Evolutionary conservation across 192 early-diverging fungal genomes (phyloP), one percentile per base, ranked within the genome.

Genomic region (Podila epicladia): DNA sequence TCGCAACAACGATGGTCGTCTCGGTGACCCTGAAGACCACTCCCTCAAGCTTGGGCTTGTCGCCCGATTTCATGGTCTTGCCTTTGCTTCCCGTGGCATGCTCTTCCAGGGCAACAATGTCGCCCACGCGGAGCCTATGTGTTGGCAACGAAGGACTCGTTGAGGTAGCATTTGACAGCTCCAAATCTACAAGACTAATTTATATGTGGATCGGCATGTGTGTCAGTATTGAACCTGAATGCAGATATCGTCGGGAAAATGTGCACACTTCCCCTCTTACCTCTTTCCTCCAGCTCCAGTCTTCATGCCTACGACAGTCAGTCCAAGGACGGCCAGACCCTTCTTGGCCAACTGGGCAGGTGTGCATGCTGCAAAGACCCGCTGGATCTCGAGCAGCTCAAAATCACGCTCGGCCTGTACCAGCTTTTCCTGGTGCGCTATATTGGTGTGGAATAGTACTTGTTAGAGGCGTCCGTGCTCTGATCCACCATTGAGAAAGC

Each of bases 241-340:
- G 41, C 11, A 45, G 15, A 45, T 45, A 45, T 17, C 41, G 15
- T 45, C 13, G 41, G 41, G 11, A 37, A 9, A 37, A 37, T 0
- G 33, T 6, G 7, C 35, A 11, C 15, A 12, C 15, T 15, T 11
- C 4, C 4, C 20, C 29, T 15, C 35, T 28, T 75, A 90, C 89
- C 89, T 87, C 67, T 89, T 87, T 22, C 93, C 93, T 31, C 93
- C 93, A 12, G 92, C 74, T 20, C 92, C 94, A 0, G 91, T 91
- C 62, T 89, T 87, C 72, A 88, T 88, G 9, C 80, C 77, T 24
- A 86, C 87, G 24, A 93, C 86, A 17, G 84, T 88, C 29, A 94
- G 75, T 3, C 86, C 89, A 5, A 89, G 82, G 20, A 95, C 80
- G 13, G 91, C 91, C 8, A 91, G 75, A 3, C 92, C 92, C 32